phyloP scores from a whole-genome alignment of 495 filamentous ascomycete genomes.

The Darksidea phi region DNA sequence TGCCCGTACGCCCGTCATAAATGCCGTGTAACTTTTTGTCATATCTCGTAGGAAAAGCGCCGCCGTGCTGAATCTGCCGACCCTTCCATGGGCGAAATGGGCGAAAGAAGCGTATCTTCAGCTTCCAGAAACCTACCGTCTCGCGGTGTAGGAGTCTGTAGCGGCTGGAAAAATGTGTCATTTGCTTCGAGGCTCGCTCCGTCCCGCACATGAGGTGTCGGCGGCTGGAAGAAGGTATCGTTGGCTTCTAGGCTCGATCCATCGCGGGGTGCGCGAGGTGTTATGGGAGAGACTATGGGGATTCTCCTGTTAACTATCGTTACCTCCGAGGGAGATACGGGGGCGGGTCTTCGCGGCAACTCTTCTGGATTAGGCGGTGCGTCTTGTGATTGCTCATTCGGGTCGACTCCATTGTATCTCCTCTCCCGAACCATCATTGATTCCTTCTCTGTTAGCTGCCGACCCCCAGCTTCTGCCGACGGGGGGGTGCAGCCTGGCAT shows the following conservation, averaged over 20 bases:
- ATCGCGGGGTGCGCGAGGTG: constrained; percentile 28
- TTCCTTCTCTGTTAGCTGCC: constrained; percentile 42
- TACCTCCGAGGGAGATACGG: constrained; percentile 29
- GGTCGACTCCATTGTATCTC: constrained; percentile 43
- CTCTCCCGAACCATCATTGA: constrained; percentile 41
- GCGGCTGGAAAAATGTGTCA: constrained; percentile 28
- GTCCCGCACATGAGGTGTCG: constrained; percentile 15
- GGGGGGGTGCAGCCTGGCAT: constrained; percentile 44
- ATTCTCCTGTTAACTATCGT: constrained; percentile 25
- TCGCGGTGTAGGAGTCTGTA: constrained; percentile 6
- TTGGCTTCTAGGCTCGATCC: constrained; percentile 24
- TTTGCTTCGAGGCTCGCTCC: constrained; percentile 21
- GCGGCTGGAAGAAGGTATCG: constrained; percentile 32
- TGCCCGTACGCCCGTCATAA: constrained; percentile 15
- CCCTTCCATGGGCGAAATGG: constrained; percentile 31
- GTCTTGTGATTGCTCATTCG: constrained; percentile 3
- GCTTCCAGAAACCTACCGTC: constrained; percentile 28
- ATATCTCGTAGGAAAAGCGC: constrained; percentile 36
- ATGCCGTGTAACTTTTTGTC: constrained; percentile 25
- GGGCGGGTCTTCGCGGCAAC: constrained; percentile 21
- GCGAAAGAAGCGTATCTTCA: constrained; percentile 32
- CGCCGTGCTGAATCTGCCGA: constrained; percentile 21
- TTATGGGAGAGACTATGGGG: constrained; percentile 15
- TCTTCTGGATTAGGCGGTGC: constrained; percentile 23
- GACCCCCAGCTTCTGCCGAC: constrained; percentile 40